These are phyloP conservation scores for Xylaria sp. DNA, from an alignment of 2,329 filamentous ascomycete genomes.

Conservation along the genomic window DNA sequence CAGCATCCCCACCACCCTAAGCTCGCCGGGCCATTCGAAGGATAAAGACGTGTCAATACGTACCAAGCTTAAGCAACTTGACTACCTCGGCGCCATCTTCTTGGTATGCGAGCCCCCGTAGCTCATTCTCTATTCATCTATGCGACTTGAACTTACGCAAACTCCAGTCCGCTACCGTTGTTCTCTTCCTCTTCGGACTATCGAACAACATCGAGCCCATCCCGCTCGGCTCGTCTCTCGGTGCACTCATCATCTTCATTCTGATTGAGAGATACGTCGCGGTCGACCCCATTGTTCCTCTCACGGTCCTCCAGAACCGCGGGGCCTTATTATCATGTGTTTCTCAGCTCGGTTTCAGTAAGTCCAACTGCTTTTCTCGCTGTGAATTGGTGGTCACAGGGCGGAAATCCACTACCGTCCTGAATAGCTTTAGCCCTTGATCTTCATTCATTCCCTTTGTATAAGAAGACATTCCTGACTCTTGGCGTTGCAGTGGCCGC, in stretches of 20 bases:
- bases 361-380: constrained; percentile 9
- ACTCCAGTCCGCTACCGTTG: constrained; percentile 68
- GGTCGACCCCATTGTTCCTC: constrained; percentile 78
- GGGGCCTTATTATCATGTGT: constrained; percentile 79
- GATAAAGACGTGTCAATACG: constrained; percentile 53
- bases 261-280: constrained; percentile 72
- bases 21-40: constrained; percentile 51
- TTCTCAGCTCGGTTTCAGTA: constrained; percentile 75
- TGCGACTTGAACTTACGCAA: background rate
- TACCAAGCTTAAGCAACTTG: constrained; percentile 72
- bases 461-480: constrained; percentile 7
- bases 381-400: background rate
- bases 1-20: constrained; percentile 66
- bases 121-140: too few species aligned
- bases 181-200: constrained; percentile 78
- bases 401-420: background rate
- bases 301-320: constrained; percentile 74
- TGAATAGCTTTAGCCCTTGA: background rate
- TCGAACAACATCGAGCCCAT: constrained; percentile 69
- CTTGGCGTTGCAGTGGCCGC: constrained; percentile 66
- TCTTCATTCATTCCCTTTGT: background rate
- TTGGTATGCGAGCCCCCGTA: constrained; percentile 59
- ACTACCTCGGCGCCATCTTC: constrained; percentile 78
- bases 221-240: constrained; percentile 69
- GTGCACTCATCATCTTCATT: constrained; percentile 64